phyloP scores from a whole-genome alignment of 1,139 yeast genomes.

The Hyphopichia burtonii region DNA sequence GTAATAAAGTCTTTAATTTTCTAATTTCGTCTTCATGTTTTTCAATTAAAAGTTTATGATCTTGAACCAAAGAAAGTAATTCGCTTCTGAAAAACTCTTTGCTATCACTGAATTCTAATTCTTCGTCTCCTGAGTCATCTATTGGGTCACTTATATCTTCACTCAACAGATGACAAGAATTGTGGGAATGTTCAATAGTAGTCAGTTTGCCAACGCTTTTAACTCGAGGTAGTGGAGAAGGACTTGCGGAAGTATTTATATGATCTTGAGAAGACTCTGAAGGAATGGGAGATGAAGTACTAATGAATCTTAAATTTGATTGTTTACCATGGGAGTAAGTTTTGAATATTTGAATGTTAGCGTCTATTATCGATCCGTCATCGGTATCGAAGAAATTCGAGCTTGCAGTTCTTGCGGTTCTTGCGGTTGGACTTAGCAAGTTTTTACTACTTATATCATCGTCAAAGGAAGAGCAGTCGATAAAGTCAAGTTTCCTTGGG shows the following conservation, averaged over 20 bases:
- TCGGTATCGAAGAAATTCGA: slow-evolving; percentile 7
- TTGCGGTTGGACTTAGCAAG: slow-evolving; percentile 1
- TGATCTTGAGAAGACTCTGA: not conserved
- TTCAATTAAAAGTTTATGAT: slow-evolving; percentile 22
- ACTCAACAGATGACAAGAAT: slow-evolving; percentile 3
- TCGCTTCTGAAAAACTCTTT: slow-evolving; percentile 17
- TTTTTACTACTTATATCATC: slow-evolving; percentile 14
- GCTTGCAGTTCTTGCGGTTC: slow-evolving; percentile 3
- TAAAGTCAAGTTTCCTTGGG: not conserved
- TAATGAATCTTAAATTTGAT: slow-evolving; percentile 6
- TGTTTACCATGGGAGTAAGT: slow-evolving; percentile 9
- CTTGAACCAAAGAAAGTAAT: slow-evolving; percentile 24
- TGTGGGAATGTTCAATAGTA: not conserved
- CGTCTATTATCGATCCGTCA: slow-evolving; percentile 18
- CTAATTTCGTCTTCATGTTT: slow-evolving; percentile 30
- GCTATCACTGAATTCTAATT: not conserved
- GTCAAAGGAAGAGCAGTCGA: slow-evolving; percentile 13
- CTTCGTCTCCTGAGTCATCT: slow-evolving; percentile 1
- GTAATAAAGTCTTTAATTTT: slow-evolving; percentile 22
- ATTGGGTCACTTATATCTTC: slow-evolving; percentile 12
- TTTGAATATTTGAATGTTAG: slow-evolving; percentile 21
- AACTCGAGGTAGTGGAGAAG: slow-evolving; percentile 5
- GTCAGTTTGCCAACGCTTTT: not conserved
- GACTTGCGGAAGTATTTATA: not conserved
- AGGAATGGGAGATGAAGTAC: slow-evolving; percentile 2